phyloP scores from a whole-genome alignment of 108 stramenopile genomes.

The Cyclotella atomus region DNA sequence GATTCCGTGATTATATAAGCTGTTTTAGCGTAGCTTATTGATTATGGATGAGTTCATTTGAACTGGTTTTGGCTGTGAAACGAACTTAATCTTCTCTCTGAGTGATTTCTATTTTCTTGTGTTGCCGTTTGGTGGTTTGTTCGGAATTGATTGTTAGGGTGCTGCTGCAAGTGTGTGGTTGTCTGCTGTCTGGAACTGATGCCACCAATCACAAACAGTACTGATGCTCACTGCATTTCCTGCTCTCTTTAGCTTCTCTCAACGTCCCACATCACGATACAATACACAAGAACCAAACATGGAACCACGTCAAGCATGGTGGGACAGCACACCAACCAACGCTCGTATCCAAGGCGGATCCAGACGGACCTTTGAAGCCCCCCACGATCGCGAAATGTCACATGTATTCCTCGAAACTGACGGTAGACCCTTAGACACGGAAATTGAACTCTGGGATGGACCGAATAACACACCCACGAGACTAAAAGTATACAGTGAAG shows the following conservation, averaged over 20 bases:
- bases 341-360: constrained; percentile 45
- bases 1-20: constrained; percentile 9
- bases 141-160: neutral
- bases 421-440: constrained; percentile 45
- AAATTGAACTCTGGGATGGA: constrained; percentile 57
- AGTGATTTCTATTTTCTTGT: neutral
- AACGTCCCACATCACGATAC: constrained; percentile 21
- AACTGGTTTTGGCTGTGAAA: constrained; percentile 5
- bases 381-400: constrained; percentile 23
- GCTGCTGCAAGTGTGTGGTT: neutral
- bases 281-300: neutral
- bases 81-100: constrained; percentile 23
- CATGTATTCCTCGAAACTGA: constrained; percentile 50
- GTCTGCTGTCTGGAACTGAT: neutral
- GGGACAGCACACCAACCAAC: constrained; percentile 22
- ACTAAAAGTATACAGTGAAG: constrained; percentile 53
- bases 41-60: constrained; percentile 24
- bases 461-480: constrained; percentile 55
- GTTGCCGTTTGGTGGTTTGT: neutral
- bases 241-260: constrained; percentile 36
- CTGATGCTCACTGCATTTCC: no score
- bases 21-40: constrained; percentile 7
- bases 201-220: neutral
- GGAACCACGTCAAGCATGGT: constrained; percentile 33
- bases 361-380: constrained; percentile 25